A percentile compares a stretch with the other conserved stretches of the same genome.
Evolutionary conservation across 768 basidiomycete species (phyloP).

Genomic region (Lactarius indigo): DNA sequence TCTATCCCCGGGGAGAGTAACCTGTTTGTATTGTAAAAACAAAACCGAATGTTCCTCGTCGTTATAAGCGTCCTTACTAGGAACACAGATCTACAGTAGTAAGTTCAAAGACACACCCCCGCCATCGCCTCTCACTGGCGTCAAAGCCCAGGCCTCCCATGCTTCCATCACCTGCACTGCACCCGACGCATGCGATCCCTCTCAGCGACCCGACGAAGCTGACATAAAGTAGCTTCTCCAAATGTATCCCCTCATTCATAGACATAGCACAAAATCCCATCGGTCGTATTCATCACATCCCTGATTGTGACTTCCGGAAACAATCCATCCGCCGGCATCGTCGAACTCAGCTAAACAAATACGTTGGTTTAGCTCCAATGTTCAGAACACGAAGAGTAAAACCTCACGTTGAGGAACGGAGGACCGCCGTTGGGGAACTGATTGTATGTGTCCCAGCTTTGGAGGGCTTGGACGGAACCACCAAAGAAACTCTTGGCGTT

Average conservation of each 20-base stretch:
- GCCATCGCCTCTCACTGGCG: too few species aligned
- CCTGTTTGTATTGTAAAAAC: too few species aligned
- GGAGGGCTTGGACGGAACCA: constrained; percentile 32
- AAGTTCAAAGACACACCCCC: too few species aligned
- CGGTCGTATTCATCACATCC: constrained; percentile 34
- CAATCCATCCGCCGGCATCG: constrained; percentile 32
- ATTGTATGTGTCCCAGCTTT: constrained; percentile 25
- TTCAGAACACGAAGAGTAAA: background rate
- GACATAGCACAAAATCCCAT: constrained; percentile 35
- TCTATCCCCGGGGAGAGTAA: too few species aligned
- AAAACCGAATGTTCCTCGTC: too few species aligned
- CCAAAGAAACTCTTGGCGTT: constrained; percentile 33
- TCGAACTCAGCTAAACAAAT: constrained; percentile 28
- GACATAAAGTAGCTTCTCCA: background rate
- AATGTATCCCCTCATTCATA: constrained; percentile 29
- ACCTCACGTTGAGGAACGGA: constrained; percentile 29
- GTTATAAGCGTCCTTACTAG: too few species aligned
- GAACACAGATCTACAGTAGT: too few species aligned
- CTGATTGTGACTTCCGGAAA: constrained; percentile 28
- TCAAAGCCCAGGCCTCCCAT: too few species aligned
- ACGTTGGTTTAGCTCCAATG: background rate
- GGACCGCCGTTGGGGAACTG: constrained; percentile 31
- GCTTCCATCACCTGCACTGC: too few species aligned
- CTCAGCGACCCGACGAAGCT: too few species aligned
- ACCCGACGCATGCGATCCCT: too few species aligned